Base-by-base conservation (phyloP, 768 basidiomycete genomes). In the Suillus spraguei region DNA sequence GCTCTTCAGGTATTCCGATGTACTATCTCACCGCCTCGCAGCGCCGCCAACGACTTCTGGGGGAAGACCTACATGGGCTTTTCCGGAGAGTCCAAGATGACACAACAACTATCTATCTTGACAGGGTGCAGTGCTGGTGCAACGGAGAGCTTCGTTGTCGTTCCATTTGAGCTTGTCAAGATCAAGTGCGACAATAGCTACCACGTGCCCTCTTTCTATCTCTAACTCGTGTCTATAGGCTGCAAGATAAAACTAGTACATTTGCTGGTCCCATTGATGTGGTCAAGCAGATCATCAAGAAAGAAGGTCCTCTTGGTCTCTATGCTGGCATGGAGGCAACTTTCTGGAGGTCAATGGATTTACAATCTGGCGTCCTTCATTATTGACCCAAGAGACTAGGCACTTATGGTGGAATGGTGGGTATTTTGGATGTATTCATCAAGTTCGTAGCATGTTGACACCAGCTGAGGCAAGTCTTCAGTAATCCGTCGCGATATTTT, bases 281-380 rank as follows among this genome's bases (percentile, higher is more conserved):
- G 17, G 84, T 99, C 20, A 88, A 84, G 67, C 87, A 93, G 68
- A 81, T 95, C 35, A 74, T 97, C 55, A 82, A 75, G 68, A 90
- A 88, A 64, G 88, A 94, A 39, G 97, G 97, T 35, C 58, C 91
- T 5, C 77, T 98, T 0, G 96, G 94, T 22, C 77, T 98, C 32
- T 98, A 98, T 72, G 87, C 87, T 28, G 96, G 97, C 41, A 96
- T 99, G 91, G 97, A 99, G 74, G 86, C 94, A 14, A 99, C 97
- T 2, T 97, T 98, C 79, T 98, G 97, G 97, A 86, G 96, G 93
- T 92, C 61, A 41, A 38, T n/a, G 60, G 50, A n/a, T 53, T 47
- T 49, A 33, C 38, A 54, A 41, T 42, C 20, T 47, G 22, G 32
- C 16, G 28, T 42, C 28, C 22, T 20, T 20, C 1, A 38, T 35